phyloP scores from a whole-genome alignment of 176 grass and related monocot genomes.

The Oryza longistaminata region DNA sequence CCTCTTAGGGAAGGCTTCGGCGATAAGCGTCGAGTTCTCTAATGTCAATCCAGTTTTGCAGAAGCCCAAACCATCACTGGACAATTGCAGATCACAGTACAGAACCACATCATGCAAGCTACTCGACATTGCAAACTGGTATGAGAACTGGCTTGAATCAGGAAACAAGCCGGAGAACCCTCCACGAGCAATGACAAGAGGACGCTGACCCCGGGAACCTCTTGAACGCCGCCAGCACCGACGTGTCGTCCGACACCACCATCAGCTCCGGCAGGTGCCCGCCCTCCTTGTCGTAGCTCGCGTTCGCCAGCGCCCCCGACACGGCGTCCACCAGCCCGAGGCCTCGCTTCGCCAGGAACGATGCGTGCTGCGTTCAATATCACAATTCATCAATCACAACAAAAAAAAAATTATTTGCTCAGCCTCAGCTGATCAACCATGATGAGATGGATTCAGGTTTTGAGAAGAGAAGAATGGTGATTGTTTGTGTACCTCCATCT shows the following conservation, averaged over 20 bases:
- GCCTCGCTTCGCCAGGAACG: constrained; percentile 76
- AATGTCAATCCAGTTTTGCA: constrained; percentile 60
- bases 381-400: constrained; percentile 22
- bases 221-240: constrained; percentile 71
- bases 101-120: constrained; percentile 53
- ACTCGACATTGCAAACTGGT: constrained; percentile 54
- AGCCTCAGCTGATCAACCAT: background rate
- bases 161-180: constrained; percentile 87
- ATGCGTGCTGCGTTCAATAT: constrained; percentile 43
- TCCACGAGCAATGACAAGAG: constrained; percentile 67
- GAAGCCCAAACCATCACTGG: constrained; percentile 62
- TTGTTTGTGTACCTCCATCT: constrained; percentile 59
- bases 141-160: constrained; percentile 62
- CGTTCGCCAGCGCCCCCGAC: constrained; percentile 60
- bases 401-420: background rate
- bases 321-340: constrained; percentile 73
- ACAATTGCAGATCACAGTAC: constrained; percentile 67
- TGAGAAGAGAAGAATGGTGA: background rate
- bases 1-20: constrained; percentile 52
- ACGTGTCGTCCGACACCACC: constrained; percentile 77
- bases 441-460: background rate
- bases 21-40: constrained; percentile 65
- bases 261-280: constrained; percentile 46
- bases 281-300: constrained; percentile 67
- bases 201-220: constrained; percentile 57